Base-by-base conservation (phyloP, 495 filamentous ascomycete species). In the Neurospora sp. region DNA sequence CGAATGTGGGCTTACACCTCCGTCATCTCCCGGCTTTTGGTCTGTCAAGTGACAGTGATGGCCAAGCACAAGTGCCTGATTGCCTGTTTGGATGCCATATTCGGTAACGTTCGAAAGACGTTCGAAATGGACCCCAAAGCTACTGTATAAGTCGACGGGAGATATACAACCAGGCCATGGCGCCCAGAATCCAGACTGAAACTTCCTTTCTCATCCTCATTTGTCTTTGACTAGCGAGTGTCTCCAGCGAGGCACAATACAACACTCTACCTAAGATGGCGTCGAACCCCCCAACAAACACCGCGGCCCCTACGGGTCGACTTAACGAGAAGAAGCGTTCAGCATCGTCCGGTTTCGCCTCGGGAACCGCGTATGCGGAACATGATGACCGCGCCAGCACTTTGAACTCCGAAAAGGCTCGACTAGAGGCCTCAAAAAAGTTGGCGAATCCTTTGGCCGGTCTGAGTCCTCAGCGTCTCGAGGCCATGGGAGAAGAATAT, bases 381-480 rank as follows among this genome's bases (percentile, higher is more conserved):
- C 73, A 75, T 38, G n/a, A 69, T 9, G 71, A 72, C 37, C 38
- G 8, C 45, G 12, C 17, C 3, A 20, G n/a, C 20, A 69, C 8
- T 39, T 10, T 3, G 41, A 44, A n/a, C 3, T 12, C 72, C 10
- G 59, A 68, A 45, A 77, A 70, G 1, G 59, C 40, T 8, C 76
- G 79, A 9, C 69, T 78, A 31, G 78, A 80, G 27, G 78, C 77
- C 20, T 80, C 81, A 17, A 73, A 79, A 22, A 81, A 78, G 72
- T 72, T 94, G 68, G 91, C 88, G 27, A 92, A 94, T 70, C 93
- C 93, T 39, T 84, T 96, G 14, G 86, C 87, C 8, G 90, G 90
- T 20, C 86, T 89, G 71, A 85, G 82, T 42, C 83, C 88, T 59
- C 82, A 86, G 8, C 86, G 90, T 73, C 81, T 96, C 17, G 84